Percentiles rank a stretch among this genome's conserved stretches.
Evolutionary conservation across 768 basidiomycete genomes (phyloP).

Genomic region (Ramaria sp.): DNA sequence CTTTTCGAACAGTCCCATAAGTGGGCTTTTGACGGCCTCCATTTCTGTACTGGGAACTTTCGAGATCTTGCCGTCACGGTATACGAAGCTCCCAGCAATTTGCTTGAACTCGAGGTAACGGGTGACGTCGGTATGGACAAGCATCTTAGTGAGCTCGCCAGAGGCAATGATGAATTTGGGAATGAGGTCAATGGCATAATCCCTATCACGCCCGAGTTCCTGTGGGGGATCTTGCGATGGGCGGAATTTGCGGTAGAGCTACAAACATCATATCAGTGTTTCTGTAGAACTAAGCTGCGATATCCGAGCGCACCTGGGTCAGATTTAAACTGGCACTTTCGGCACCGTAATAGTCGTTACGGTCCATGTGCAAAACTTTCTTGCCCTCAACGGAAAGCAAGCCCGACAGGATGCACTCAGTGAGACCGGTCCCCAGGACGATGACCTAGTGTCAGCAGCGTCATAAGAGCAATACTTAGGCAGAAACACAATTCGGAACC

Average conservation of each 20-base stretch:
- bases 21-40: slow-evolving; percentile 87
- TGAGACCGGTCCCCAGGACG: slow-evolving; percentile 92
- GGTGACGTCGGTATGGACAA: slow-evolving; percentile 97
- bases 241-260: slow-evolving; percentile 97
- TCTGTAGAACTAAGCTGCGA: slow-evolving; percentile 3
- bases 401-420: slow-evolving; percentile 97
- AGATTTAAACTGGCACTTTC: slow-evolving; percentile 95
- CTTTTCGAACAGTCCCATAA: slow-evolving; percentile 99
- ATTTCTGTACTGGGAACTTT: slow-evolving; percentile 97
- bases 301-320: slow-evolving; percentile 62
- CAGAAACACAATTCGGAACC: slow-evolving; percentile 7
- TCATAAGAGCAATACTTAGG: neutral
- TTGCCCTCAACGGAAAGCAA: slow-evolving; percentile 98
- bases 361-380: slow-evolving; percentile 98
- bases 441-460: slow-evolving; percentile 46
- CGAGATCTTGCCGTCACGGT: slow-evolving; percentile 91
- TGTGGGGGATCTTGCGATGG: slow-evolving; percentile 62
- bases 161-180: slow-evolving; percentile 99
- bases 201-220: slow-evolving; percentile 90
- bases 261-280: slow-evolving; percentile 14
- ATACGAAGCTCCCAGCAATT: slow-evolving; percentile 97
- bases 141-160: slow-evolving; percentile 94
- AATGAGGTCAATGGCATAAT: slow-evolving; percentile 95
- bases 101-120: slow-evolving; percentile 99
- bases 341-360: slow-evolving; percentile 98